These are phyloP conservation scores for Suillus bovinus DNA, from an alignment of 768 basidiomycete genomes.

Conservation along the genomic window DNA sequence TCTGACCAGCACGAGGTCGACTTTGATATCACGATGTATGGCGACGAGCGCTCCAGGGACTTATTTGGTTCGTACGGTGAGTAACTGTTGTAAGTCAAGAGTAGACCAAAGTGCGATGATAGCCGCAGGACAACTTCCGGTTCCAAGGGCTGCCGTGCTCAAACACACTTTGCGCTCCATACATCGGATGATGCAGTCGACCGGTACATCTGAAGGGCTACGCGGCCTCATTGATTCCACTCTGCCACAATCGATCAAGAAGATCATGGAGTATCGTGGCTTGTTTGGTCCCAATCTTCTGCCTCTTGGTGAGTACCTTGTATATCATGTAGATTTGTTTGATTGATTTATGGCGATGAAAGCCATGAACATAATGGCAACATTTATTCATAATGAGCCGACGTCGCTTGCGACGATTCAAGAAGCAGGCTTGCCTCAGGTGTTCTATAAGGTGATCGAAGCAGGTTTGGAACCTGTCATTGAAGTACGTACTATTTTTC, in stretches of 20 bases:
- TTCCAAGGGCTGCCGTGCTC: constrained; percentile 75
- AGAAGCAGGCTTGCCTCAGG: constrained; percentile 85
- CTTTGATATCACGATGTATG: constrained; percentile 58
- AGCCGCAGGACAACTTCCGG: constrained; percentile 64
- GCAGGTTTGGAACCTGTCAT: constrained; percentile 82
- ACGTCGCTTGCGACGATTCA: constrained; percentile 92
- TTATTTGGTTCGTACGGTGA: constrained; percentile 54
- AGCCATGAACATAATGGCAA: constrained; percentile 93
- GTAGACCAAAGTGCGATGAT: not conserved
- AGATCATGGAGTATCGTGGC: constrained; percentile 78
- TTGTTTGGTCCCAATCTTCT: constrained; percentile 88
- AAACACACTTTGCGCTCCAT: constrained; percentile 90
- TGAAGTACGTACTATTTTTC: constrained; percentile 53
- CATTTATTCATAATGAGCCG: constrained; percentile 98
- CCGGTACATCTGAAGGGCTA: constrained; percentile 91
- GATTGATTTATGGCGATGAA: constrained; percentile 14
- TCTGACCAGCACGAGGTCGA: constrained; percentile 63
- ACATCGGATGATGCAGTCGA: constrained; percentile 97
- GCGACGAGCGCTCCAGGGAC: constrained; percentile 44
- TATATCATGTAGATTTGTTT: constrained; percentile 1
- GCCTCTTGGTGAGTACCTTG: constrained; percentile 64
- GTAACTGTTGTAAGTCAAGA: constrained; percentile 15
- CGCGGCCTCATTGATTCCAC: constrained; percentile 92
- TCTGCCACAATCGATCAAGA: constrained; percentile 81
- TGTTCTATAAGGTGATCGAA: constrained; percentile 86